Percentiles rank a stretch among this genome's conserved stretches.
phyloP scores from a whole-genome alignment of 2,329 filamentous ascomycete genomes.

The Truncatella angustata region DNA sequence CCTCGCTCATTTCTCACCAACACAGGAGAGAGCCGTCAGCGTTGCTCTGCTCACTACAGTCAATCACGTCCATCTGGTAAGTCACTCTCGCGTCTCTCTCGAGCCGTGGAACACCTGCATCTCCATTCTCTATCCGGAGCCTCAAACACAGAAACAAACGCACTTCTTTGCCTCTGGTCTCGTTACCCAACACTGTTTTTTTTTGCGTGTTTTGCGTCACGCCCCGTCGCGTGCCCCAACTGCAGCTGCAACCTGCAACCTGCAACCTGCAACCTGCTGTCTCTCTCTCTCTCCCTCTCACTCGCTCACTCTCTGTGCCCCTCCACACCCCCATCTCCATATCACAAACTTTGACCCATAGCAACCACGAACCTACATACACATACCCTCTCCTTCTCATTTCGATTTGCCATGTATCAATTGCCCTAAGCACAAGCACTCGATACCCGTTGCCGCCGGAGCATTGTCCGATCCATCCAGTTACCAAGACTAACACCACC shows the following conservation, averaged over 20 bases:
- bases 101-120: slow-evolving; percentile 14
- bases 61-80: slow-evolving; percentile 15
- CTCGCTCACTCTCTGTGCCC: too few relatives aligned
- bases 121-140: too few relatives aligned
- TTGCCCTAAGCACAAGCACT: too few relatives aligned
- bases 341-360: background rate
- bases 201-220: slow-evolving; percentile 22
- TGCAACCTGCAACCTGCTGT: too few relatives aligned
- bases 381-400: background rate
- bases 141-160: too few relatives aligned
- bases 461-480: too few relatives aligned
- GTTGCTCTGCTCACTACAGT: slow-evolving; percentile 15
- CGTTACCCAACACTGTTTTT: background rate
- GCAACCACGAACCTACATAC: background rate
- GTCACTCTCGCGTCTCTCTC: slow-evolving; percentile 23
- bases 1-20: slow-evolving; percentile 6
- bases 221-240: slow-evolving; percentile 26
- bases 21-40: slow-evolving; percentile 10
- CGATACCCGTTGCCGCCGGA: too few relatives aligned
- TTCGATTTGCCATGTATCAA: too few relatives aligned
- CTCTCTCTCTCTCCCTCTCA: too few relatives aligned
- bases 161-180: too few relatives aligned
- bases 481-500: too few relatives aligned
- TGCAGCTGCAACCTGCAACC: too few relatives aligned
- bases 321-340: background rate